phyloP scores from a whole-genome alignment of 148 eudicot genomes.

The Pharnaceum exiguum region DNA sequence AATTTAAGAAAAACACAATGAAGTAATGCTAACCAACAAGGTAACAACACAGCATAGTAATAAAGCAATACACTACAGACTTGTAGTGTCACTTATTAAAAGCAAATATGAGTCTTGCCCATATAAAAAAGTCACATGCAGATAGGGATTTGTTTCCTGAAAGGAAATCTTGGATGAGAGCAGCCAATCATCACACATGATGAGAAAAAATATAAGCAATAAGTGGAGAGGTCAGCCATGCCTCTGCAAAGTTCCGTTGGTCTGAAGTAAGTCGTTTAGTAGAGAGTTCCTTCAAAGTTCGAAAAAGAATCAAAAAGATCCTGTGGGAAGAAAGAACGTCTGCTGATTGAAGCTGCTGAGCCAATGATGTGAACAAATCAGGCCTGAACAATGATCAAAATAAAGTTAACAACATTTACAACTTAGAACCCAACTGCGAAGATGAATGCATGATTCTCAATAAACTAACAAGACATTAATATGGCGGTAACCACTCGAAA shows the following conservation, averaged over 20 bases:
- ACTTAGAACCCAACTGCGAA: no score
- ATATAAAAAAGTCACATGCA: no score
- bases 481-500: no score
- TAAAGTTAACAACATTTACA: constrained; percentile 8
- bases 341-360: constrained; percentile 88
- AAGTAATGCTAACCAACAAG: no score
- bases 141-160: no score
- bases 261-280: constrained; percentile 87
- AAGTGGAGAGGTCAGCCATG: constrained; percentile 19
- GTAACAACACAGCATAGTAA: no score
- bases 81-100: no score
- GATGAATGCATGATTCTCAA: no score
- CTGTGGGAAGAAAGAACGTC: constrained; percentile 85
- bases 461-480: no score
- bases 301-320: constrained; percentile 88
- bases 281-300: constrained; percentile 85
- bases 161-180: constrained; percentile 3
- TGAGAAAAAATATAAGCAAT: neutral
- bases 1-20: no score
- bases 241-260: constrained; percentile 88
- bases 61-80: no score
- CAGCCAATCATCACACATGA: constrained; percentile 10
- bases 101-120: no score
- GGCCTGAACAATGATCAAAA: constrained; percentile 55
- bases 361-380: constrained; percentile 67